These are phyloP conservation scores for Rhipidocladum racemiflorum DNA, from an alignment of 176 grass and related monocot genomes.

Conservation along the genomic window DNA sequence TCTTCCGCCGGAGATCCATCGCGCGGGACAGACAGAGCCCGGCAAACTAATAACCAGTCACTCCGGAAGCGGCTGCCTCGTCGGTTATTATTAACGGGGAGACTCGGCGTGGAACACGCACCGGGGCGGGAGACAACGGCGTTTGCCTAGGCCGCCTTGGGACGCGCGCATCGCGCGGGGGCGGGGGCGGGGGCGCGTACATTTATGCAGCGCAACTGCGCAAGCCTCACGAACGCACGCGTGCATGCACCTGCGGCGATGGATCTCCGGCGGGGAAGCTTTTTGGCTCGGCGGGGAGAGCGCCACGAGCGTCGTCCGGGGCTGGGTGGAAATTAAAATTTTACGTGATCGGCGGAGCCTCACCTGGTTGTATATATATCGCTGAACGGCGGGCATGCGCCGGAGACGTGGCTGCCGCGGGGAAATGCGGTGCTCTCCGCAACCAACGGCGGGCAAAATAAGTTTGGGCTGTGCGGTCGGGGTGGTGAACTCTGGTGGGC, in stretches of 20 bases:
- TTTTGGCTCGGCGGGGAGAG: slow-evolving; percentile 2
- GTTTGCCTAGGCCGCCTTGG: slow-evolving; percentile 5
- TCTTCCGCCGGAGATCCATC: slow-evolving; percentile 39
- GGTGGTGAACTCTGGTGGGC: neutral
- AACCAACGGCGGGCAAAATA: neutral
- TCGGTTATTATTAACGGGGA: neutral
- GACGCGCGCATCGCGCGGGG: neutral
- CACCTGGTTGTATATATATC: neutral
- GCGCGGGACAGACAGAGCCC: neutral
- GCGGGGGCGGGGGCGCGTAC: neutral
- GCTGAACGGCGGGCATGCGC: neutral
- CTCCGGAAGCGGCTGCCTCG: neutral
- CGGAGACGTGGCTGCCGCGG: neutral
- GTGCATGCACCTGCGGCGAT: slow-evolving; percentile 13
- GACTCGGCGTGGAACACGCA: neutral
- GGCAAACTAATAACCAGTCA: slow-evolving; percentile 8
- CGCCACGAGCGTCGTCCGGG: neutral
- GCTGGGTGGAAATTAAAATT: neutral
- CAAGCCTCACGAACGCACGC: neutral
- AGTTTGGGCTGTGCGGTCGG: neutral
- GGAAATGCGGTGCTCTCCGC: neutral
- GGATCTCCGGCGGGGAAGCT: neutral
- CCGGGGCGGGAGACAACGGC: neutral
- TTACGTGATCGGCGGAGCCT: neutral
- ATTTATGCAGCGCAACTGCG: neutral